A percentile compares a stretch with the other conserved stretches of the same genome.
Conservation (phyloP, 75 land plant species). For the Sequoiadendron giganteum region DNA sequence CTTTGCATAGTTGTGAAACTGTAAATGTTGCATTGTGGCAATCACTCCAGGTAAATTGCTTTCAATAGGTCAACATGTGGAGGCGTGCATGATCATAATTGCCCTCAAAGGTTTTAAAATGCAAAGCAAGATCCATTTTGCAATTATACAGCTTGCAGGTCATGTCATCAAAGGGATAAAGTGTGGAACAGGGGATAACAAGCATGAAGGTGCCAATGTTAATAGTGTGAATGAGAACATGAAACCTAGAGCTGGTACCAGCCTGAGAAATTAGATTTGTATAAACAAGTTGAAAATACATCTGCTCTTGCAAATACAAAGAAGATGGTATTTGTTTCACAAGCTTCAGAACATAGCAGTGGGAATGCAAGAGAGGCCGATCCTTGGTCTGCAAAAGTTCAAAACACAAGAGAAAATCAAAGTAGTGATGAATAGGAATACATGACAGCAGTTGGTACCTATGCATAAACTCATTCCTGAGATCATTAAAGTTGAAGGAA, state of each 20-base stretch:
- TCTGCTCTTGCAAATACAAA: conserved; percentile 21
- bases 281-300: conserved; percentile 22
- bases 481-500: too few species aligned
- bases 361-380: conserved; percentile 32
- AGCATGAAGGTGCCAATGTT: conserved; percentile 33
- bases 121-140: too few species aligned
- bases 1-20: too few species aligned
- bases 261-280: conserved; percentile 18
- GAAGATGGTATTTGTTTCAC: conserved; percentile 40
- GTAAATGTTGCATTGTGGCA: too few species aligned
- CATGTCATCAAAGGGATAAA: too few species aligned
- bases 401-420: conserved; percentile 29
- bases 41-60: too few species aligned
- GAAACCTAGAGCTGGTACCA: conserved; percentile 42
- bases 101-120: too few species aligned
- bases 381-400: conserved; percentile 27
- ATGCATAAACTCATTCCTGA: too few species aligned
- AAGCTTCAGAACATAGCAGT: conserved; percentile 31
- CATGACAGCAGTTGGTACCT: too few species aligned
- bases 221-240: conserved; percentile 31
- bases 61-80: too few species aligned
- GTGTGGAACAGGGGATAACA: conserved; percentile 16
- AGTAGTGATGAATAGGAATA: conserved; percentile 23
- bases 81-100: too few species aligned
- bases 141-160: too few species aligned